phyloP scores from a whole-genome alignment of 2,329 filamentous ascomycete species.

The Trichoderma guizhouense region DNA sequence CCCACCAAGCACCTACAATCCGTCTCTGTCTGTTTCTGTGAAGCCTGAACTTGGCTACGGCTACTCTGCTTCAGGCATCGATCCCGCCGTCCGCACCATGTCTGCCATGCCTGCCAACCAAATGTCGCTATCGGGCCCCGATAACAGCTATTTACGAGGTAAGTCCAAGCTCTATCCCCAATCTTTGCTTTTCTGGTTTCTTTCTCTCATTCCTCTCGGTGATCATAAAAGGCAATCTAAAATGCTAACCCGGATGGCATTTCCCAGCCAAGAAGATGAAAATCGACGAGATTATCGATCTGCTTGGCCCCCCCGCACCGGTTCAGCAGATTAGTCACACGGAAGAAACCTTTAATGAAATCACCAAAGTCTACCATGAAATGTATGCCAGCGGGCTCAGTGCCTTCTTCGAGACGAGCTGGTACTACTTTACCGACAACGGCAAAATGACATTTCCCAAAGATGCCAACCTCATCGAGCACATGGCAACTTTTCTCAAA shows the following conservation, averaged over 20 bases:
- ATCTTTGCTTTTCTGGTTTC: slow-evolving; percentile 19
- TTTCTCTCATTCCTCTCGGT: not conserved
- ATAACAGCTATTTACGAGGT: slow-evolving; percentile 46
- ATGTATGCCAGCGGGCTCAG: slow-evolving; percentile 74
- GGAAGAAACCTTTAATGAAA: slow-evolving; percentile 58
- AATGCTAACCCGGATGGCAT: slow-evolving; percentile 25
- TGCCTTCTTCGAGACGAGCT: slow-evolving; percentile 75
- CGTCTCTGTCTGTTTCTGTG: slow-evolving; percentile 32
- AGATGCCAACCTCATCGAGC: slow-evolving; percentile 58
- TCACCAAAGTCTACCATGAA: slow-evolving; percentile 68
- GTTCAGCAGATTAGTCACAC: slow-evolving; percentile 51
- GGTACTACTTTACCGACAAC: slow-evolving; percentile 62
- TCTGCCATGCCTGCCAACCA: slow-evolving; percentile 27
- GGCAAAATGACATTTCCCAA: slow-evolving; percentile 45
- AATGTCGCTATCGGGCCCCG: slow-evolving; percentile 27
- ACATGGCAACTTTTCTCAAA: slow-evolving; percentile 63
- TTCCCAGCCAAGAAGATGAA: slow-evolving; percentile 52
- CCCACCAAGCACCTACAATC: slow-evolving; percentile 29
- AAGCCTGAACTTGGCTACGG: slow-evolving; percentile 47
- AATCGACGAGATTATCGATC: slow-evolving; percentile 68
- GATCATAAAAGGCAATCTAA: not conserved
- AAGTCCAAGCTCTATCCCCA: slow-evolving; percentile 33
- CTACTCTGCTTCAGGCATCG: slow-evolving; percentile 50
- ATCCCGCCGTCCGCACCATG: slow-evolving; percentile 59
- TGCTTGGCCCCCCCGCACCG: slow-evolving; percentile 58